Evolutionary conservation across 371 early-diverging fungal genomes (phyloP).

Genomic region (Basidiobolus meristosporus): DNA sequence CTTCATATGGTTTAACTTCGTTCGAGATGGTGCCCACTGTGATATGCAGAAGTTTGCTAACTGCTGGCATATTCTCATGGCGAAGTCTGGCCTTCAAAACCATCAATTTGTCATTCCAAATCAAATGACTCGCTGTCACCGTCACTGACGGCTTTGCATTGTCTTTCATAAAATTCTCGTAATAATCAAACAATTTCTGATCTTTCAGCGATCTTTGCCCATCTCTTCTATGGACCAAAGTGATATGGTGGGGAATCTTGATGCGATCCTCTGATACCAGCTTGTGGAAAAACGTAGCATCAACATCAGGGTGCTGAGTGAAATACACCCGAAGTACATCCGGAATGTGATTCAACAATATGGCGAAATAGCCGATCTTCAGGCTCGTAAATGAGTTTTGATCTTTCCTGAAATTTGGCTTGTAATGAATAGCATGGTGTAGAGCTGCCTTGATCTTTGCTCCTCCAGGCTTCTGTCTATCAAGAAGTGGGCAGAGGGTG

Average conservation of each 20-base stretch:
- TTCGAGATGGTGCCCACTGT: slow-evolving; percentile 2
- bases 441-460: too few relatives aligned
- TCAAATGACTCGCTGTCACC: slow-evolving; percentile 1
- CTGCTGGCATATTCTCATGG: slow-evolving; percentile 1
- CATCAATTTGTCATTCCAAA: slow-evolving; percentile 3
- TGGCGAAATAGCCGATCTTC: too few relatives aligned
- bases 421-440: too few relatives aligned
- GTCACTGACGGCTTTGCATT: not conserved
- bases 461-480: slow-evolving; percentile 6
- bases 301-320: not conserved
- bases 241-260: slow-evolving; percentile 14
- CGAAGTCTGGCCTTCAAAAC: slow-evolving; percentile 1
- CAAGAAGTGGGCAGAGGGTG: slow-evolving; percentile 11
- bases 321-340: slow-evolving; percentile 9
- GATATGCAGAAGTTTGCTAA: too few relatives aligned
- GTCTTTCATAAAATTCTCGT: not conserved
- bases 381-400: too few relatives aligned
- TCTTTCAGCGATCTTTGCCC: slow-evolving; percentile 1
- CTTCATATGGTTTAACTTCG: not conserved
- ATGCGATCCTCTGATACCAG: slow-evolving; percentile 6
- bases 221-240: slow-evolving; percentile 13
- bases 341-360: too few relatives aligned
- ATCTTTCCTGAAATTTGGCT: too few relatives aligned
- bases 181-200: slow-evolving; percentile 5
- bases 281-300: not conserved